Conservation (phyloP, 441 rosid genomes). For the Kokia cookei region DNA sequence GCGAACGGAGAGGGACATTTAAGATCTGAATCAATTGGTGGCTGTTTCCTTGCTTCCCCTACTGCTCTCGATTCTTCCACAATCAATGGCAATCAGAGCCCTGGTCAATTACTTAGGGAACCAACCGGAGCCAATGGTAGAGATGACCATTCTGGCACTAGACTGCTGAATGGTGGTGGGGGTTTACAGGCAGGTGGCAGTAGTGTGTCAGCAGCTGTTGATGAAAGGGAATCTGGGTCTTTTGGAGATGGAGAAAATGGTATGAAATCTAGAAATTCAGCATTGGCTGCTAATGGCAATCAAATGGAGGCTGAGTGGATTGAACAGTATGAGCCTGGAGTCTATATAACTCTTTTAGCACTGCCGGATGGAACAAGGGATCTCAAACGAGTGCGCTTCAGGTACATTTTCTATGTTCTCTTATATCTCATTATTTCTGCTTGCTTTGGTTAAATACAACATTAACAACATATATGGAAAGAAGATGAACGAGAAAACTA, state of each 20-base stretch:
- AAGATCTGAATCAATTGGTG: constrained; percentile 55
- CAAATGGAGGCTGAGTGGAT: constrained; percentile 95
- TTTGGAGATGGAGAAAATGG: constrained; percentile 53
- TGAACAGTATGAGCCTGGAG: constrained; percentile 95
- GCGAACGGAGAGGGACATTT: constrained; percentile 60
- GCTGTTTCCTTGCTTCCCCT: constrained; percentile 48
- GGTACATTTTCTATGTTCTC: constrained; percentile 36
- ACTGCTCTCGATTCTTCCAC: constrained; percentile 26
- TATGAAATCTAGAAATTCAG: constrained; percentile 49
- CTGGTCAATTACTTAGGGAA: constrained; percentile 35
- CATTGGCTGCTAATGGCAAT: constrained; percentile 33
- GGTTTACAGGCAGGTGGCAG: constrained; percentile 25
- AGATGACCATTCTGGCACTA: constrained; percentile 32
- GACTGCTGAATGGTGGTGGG: constrained; percentile 37
- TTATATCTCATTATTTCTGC: neutral
- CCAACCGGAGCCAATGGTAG: constrained; percentile 36
- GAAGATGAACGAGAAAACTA: neutral
- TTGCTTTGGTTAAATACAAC: neutral
- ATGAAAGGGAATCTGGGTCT: constrained; percentile 48
- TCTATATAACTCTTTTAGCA: constrained; percentile 84
- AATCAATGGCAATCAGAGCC: constrained; percentile 35
- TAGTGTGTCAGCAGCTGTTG: constrained; percentile 41
- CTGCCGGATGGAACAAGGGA: constrained; percentile 92
- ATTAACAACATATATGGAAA: neutral
- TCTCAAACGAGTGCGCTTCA: constrained; percentile 98